Conservation (phyloP, 2,329 filamentous ascomycete species). For the Volutella citrinella region DNA sequence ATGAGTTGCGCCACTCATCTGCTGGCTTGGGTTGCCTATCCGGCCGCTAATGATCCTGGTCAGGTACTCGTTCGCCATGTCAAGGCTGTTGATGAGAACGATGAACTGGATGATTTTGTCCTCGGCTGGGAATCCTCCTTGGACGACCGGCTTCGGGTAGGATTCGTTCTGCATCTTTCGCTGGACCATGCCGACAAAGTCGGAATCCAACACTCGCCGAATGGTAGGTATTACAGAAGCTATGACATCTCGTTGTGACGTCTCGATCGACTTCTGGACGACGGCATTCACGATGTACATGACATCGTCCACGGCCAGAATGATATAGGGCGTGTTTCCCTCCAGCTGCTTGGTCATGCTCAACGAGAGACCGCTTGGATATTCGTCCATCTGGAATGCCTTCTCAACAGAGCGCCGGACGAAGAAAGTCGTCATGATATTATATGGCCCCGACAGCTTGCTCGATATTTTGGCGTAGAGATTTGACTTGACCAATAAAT, state of each 20-base stretch:
- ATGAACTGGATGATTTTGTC: constrained; percentile 86
- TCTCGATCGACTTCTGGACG: constrained; percentile 80
- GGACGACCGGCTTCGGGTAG: constrained; percentile 76
- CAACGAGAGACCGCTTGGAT: constrained; percentile 74
- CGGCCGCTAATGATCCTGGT: constrained; percentile 76
- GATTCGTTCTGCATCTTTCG: constrained; percentile 96
- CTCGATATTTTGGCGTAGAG: constrained; percentile 74
- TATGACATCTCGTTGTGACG: constrained; percentile 76
- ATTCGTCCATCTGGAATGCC: constrained; percentile 93
- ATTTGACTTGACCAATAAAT: constrained; percentile 74
- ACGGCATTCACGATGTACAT: constrained; percentile 99
- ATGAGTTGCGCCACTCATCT: constrained; percentile 32
- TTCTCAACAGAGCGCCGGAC: constrained; percentile 95
- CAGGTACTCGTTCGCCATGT: constrained; percentile 88
- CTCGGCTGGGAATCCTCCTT: constrained; percentile 82
- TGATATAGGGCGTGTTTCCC: constrained; percentile 83
- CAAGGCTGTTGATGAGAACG: constrained; percentile 91
- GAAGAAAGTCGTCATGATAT: constrained; percentile 92
- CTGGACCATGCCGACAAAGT: constrained; percentile 96
- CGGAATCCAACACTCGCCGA: constrained; percentile 74
- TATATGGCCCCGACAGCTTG: constrained; percentile 78
- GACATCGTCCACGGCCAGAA: constrained; percentile 93
- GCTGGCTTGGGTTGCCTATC: constrained; percentile 44
- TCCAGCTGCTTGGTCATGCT: constrained; percentile 69
- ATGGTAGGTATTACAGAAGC: constrained; percentile 76